Base-by-base conservation (phyloP, 225 moss, liverwort and hornwort species). In the Sphagnum contortum region DNA sequence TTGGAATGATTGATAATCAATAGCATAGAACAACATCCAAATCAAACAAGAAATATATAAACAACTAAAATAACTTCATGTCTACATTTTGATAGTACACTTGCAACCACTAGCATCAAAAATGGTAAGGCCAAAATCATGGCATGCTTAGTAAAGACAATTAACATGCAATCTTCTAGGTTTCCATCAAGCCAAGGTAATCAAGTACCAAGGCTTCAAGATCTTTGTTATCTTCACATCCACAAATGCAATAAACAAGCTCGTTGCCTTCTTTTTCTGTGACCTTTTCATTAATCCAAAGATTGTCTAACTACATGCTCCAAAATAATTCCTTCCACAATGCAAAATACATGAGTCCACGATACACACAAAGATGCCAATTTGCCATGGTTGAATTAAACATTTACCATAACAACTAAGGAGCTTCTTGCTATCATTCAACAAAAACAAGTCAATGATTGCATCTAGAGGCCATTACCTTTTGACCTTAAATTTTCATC, bases 381-480 rank as follows among this genome's bases (percentile, higher is more conserved):
- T 29, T 29, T 29, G 0, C 29, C 29, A 29, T 29, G 29, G 29
- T 29, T 29, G 29, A 29, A 0, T 12, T 68, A 68, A 61, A 68
- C 59, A 55, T 72, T 73, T 68, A 83, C 82, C 79, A 77, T 53
- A 70, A 72, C 68, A 73, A 72, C 83, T 83, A 83, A 46, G 73
- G 79, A 77, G 75, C 72, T 78, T 75, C 66, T 82, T 82, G 81
- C 84, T 85, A 82, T 76, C 82, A 83, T 79, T 80, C 81, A 91
- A 95, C 92, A 95, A 95, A 89, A 92, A 91, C 91, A 91, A 86
- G 88, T 91, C 94, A 91, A 91, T 88, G 80, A 90, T 74, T 83
- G 88, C 80, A 87, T 95, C 94, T 95, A 91, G 94, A 92, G 88
- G 91, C 94, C 89, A 95, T 91, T 94, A 91, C 94, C 94, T 94